Percentiles rank a stretch among this genome's conserved stretches.
phyloP scores from a whole-genome alignment of 2,329 filamentous ascomycete species.

The Alternaria brassicae region DNA sequence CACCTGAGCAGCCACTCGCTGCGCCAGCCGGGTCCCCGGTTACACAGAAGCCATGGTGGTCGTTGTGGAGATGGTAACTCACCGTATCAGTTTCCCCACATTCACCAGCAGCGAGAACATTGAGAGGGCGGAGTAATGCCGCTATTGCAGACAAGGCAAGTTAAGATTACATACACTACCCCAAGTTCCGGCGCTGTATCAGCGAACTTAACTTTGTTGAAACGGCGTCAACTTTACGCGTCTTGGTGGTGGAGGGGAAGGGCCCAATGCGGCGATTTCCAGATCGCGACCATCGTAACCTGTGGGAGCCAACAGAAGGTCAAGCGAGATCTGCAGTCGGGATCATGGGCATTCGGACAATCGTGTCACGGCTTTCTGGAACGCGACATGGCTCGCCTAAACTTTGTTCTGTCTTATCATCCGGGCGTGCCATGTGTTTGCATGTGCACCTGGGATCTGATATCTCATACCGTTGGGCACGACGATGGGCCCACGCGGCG shows the following conservation, averaged over 20 bases:
- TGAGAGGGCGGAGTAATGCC: conserved; percentile 11
- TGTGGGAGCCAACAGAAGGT: conserved; percentile 24
- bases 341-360: conserved; percentile 20
- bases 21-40: conserved; percentile 26
- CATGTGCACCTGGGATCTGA: conserved; percentile 17
- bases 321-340: conserved; percentile 26
- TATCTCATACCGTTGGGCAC: conserved; percentile 9
- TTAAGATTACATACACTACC: not conserved
- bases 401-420: conserved; percentile 15
- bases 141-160: conserved; percentile 3
- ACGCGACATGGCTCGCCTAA: conserved; percentile 10
- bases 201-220: conserved; percentile 3
- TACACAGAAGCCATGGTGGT: conserved; percentile 45
- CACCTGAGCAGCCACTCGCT: conserved; percentile 22
- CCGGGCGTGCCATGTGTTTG: conserved; percentile 14
- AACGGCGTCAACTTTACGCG: conserved; percentile 21
- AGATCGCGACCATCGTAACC: conserved; percentile 12
- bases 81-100: conserved; percentile 20
- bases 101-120: conserved; percentile 12
- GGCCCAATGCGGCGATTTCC: conserved; percentile 19
- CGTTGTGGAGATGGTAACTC: conserved; percentile 42
- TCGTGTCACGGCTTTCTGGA: conserved; percentile 12
- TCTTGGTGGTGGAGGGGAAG: conserved; percentile 16
- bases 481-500: conserved; percentile 26
- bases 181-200: not conserved